Base-by-base conservation (phyloP, 306 rosid genomes). In the Prunus salicina region DNA sequence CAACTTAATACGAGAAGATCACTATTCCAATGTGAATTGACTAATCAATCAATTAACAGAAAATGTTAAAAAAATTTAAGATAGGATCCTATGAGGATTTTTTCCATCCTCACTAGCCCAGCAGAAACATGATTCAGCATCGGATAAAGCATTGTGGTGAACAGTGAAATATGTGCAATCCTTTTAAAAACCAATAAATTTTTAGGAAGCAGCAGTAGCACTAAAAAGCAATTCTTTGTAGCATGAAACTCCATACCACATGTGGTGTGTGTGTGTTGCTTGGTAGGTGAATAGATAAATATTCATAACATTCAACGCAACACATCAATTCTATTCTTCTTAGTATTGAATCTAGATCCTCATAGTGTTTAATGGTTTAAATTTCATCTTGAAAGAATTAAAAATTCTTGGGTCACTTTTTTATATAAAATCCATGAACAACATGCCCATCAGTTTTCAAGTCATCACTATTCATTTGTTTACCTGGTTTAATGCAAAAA, bases 161-260 rank as follows among this genome's bases (percentile, higher is more conserved):
- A 71, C 34, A 12, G 12, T 10, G 53, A 45, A 71, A 28, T 50
- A 49, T 12, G 34, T 58, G 64, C 24, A 58, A 58, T 58, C 64
- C 32, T 58, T 58, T 58, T 22, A 3, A 58, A 18, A 25, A 58
- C 12, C 64, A 58, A 11, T 24, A 58, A 69, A 24, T 69, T 4
- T 69, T 22, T 12, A 58, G 5, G 62, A 11, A 58, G 64, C 64
- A 22, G 64, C 64, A 58, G 25, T 58, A 16, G 16, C 64, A 60
- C 32, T 12, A 10, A 12, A 3, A 16, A 24, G 25, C 46, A 69
- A 51, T 2, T 16, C 5, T 69, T 32, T 46, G 43, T 67, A 47
- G 38, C 22, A 68, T 46, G 47, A 70, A 69, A 70, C 47, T 70
- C 5, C 62, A 22, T 67, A 67, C 74, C 74, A 18, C 3, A 18